Base-by-base conservation (phyloP, 108 stramenopile species). In the Stephanodiscus minutulus region DNA sequence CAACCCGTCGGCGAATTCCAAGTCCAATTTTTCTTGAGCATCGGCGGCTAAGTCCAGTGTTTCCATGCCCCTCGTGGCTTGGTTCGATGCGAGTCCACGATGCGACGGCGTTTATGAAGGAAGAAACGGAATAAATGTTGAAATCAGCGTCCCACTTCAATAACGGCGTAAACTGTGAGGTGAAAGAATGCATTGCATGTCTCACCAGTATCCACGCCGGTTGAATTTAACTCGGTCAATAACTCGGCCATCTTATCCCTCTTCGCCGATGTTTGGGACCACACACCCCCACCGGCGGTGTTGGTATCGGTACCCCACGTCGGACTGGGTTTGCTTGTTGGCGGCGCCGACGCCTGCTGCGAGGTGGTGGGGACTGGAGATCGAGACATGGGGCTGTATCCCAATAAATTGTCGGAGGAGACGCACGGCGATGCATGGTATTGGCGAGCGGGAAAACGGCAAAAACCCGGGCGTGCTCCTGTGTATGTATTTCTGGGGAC, bases 231-330 rank as follows among this genome's bases (percentile, higher is more conserved):
- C 48, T 80, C 90, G 41, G 73, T 56, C 49, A 73, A 44, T 11
- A 92, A 59, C 78, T 96, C 94, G 27, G 59, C 79, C 22, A 96
- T 64, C 61, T 93, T 93, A 66, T 93, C 92, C 33, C 83, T 84
- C 77, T 96, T 96, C 72, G 92, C 82, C 0, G 88, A 90, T 0
- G 90, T 96, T 59, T 91, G 92, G 9, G 90, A 86, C 90, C 91
- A 96, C 13, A 96, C 88, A 1, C 95, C 95, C 43, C 95, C 95
- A 0, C 86, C 74, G n/a, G 81, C 81, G 7, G 90, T 83, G 71
- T 86, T 83, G 75, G 74, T 55, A 56, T 86, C 85, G 10, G 76
- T 70, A 1, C 85, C 85, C 50, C 75, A 79, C 13, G 55, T 48
- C 24, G 82, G 75, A 24, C 75, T 72, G n/a, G 33, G 82, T 86